Conservation (phyloP, 2,329 filamentous ascomycete species). For the Lachnellula suecica region DNA sequence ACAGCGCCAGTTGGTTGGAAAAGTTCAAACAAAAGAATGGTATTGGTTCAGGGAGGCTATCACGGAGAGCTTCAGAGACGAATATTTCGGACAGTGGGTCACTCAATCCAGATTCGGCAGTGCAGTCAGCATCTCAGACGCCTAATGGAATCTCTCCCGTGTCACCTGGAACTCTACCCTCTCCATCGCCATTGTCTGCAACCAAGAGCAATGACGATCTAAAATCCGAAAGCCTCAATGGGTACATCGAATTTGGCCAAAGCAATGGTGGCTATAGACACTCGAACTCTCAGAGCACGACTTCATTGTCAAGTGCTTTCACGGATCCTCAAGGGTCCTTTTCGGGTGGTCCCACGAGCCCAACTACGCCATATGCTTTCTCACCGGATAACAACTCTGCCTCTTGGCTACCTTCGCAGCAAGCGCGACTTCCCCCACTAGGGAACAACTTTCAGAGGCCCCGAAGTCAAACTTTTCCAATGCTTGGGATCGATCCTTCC, state of each 20-base stretch:
- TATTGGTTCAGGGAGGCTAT: conserved; percentile 40
- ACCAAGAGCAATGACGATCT: conserved; percentile 64
- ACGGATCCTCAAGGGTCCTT: conserved; percentile 67
- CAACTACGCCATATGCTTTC: conserved; percentile 72
- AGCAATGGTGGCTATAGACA: conserved; percentile 54
- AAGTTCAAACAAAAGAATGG: conserved; percentile 85
- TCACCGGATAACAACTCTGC: conserved; percentile 71
- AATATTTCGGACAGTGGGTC: conserved; percentile 70
- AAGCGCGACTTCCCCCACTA: conserved; percentile 45
- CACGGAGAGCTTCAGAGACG: conserved; percentile 60
- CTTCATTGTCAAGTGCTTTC: conserved; percentile 66
- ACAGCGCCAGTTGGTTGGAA: conserved; percentile 81
- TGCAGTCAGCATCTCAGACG: conserved; percentile 58
- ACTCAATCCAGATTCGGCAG: conserved; percentile 52
- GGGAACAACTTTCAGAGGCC: conserved; percentile 62
- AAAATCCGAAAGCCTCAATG: conserved; percentile 57
- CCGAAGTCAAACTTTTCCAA: conserved; percentile 85
- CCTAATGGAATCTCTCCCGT: conserved; percentile 69
- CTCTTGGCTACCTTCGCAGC: conserved; percentile 59
- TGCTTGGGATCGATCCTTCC: conserved; percentile 58
- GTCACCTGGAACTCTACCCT: conserved; percentile 65
- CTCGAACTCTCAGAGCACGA: conserved; percentile 64
- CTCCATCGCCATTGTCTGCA: conserved; percentile 69
- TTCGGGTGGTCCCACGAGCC: conserved; percentile 70
- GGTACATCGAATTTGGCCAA: conserved; percentile 58